These are phyloP conservation scores for Aspergillus panamensis DNA, from an alignment of 495 filamentous ascomycete genomes.

Conservation along the genomic window DNA sequence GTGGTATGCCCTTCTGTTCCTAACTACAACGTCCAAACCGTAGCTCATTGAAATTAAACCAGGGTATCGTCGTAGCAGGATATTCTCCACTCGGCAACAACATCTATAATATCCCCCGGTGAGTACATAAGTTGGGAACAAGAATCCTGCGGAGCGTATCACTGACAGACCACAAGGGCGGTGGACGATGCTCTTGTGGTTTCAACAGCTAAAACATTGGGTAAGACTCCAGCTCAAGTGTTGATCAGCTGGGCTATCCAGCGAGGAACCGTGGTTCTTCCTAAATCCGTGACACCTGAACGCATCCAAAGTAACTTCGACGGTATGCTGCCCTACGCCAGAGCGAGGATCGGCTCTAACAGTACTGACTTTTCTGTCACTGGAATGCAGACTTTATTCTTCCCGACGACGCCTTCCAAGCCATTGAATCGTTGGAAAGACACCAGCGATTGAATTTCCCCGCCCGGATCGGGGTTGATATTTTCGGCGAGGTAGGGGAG, in stretches of 20 bases:
- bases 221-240: conserved; percentile 65
- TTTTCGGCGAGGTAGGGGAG: conserved; percentile 27
- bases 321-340: conserved; percentile 1
- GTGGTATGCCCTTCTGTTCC: not conserved
- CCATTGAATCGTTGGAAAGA: conserved; percentile 26
- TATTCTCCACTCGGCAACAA: conserved; percentile 49
- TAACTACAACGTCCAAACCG: not conserved
- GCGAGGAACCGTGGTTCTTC: conserved; percentile 55
- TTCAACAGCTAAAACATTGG: conserved; percentile 55
- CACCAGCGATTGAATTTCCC: conserved; percentile 36
- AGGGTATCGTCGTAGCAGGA: conserved; percentile 40
- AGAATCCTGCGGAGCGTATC: not conserved
- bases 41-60: conserved; percentile 4
- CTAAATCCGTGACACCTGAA: conserved; percentile 50
- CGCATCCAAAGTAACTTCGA: conserved; percentile 52
- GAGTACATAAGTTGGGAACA: not conserved
- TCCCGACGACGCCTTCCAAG: conserved; percentile 33
- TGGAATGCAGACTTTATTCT: conserved; percentile 32
- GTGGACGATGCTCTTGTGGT: conserved; percentile 54
- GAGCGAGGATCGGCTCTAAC: not conserved
- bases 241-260: conserved; percentile 75
- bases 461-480: conserved; percentile 29
- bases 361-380: not conserved
- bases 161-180: conserved; percentile 19
- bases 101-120: conserved; percentile 35